Conservation (phyloP, 1,284 basidiomycete species). For the Moniliophthora roreri region DNA sequence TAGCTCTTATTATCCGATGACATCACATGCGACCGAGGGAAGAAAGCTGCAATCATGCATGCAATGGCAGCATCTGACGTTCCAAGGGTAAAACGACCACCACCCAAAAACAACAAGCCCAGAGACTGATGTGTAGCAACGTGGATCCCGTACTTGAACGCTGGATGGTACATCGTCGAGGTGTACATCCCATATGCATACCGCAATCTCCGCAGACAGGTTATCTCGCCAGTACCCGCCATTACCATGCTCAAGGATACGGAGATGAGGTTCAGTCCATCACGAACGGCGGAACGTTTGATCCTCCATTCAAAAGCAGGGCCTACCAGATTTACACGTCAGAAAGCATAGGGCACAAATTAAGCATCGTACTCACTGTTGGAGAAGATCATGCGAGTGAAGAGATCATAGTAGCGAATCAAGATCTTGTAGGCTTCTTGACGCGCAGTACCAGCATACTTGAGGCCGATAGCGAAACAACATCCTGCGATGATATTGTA, state of each 20-base stretch:
- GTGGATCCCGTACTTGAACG: slow-evolving; percentile 86
- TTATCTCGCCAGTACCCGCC: slow-evolving; percentile 95
- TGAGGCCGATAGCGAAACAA: slow-evolving; percentile 90
- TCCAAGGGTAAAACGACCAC: slow-evolving; percentile 90
- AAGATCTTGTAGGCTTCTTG: slow-evolving; percentile 85
- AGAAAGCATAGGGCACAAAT: not conserved
- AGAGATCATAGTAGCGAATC: slow-evolving; percentile 78
- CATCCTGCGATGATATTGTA: slow-evolving; percentile 89
- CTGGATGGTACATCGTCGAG: slow-evolving; percentile 73
- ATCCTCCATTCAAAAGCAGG: slow-evolving; percentile 83
- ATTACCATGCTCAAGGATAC: slow-evolving; percentile 89
- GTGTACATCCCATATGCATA: slow-evolving; percentile 91
- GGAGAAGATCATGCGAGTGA: slow-evolving; percentile 66
- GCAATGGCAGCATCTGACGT: slow-evolving; percentile 92
- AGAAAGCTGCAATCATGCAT: slow-evolving; percentile 87
- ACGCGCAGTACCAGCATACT: slow-evolving; percentile 90
- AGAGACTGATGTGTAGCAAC: slow-evolving; percentile 91
- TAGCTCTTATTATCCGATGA: slow-evolving; percentile 90
- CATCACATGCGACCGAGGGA: slow-evolving; percentile 79
- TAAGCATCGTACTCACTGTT: slow-evolving; percentile 49
- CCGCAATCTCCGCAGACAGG: slow-evolving; percentile 85
- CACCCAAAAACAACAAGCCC: slow-evolving; percentile 92
- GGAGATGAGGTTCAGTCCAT: slow-evolving; percentile 86
- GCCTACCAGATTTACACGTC: slow-evolving; percentile 38
- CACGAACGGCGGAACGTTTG: slow-evolving; percentile 83